These are phyloP conservation scores for Setaria italica DNA, from an alignment of 202 grass and related monocot species.

Conservation along the genomic window DNA sequence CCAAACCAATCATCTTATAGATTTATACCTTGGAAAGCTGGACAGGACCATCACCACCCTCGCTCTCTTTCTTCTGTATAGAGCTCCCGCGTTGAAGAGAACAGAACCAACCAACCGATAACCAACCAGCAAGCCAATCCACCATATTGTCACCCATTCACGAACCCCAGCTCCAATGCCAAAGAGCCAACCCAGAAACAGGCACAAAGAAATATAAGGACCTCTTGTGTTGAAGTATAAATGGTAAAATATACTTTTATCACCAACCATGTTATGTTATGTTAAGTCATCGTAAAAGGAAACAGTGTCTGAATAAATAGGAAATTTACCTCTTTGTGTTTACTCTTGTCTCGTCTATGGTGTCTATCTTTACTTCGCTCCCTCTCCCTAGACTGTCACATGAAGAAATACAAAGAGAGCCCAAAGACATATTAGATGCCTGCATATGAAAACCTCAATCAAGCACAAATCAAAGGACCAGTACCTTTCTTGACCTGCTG, in stretches of 20 bases:
- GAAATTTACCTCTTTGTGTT: conserved; percentile 60
- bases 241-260: conserved; percentile 7
- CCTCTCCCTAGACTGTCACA: conserved; percentile 56
- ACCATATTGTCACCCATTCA: conserved; percentile 76
- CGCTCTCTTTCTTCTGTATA: conserved; percentile 80
- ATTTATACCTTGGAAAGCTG: conserved; percentile 93
- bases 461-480: neutral
- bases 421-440: neutral
- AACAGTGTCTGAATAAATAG: conserved; percentile 36
- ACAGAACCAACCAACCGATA: conserved; percentile 65
- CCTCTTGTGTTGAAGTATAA: conserved; percentile 35
- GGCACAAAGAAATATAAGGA: conserved; percentile 87
- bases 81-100: conserved; percentile 73
- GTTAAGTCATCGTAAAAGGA: neutral
- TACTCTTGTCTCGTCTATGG: conserved; percentile 59
- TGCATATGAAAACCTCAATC: conserved; percentile 9
- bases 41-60: conserved; percentile 68
- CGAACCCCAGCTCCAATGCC: conserved; percentile 96
- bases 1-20: conserved; percentile 6
- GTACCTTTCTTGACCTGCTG: conserved; percentile 60
- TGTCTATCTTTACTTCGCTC: conserved; percentile 64
- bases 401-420: neutral
- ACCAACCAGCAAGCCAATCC: conserved; percentile 68
- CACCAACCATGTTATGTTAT: neutral
- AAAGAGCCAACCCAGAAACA: conserved; percentile 99